Evolutionary conservation across 176 grass and related monocot genomes (phyloP).

Genomic region (Poa pratensis): DNA sequence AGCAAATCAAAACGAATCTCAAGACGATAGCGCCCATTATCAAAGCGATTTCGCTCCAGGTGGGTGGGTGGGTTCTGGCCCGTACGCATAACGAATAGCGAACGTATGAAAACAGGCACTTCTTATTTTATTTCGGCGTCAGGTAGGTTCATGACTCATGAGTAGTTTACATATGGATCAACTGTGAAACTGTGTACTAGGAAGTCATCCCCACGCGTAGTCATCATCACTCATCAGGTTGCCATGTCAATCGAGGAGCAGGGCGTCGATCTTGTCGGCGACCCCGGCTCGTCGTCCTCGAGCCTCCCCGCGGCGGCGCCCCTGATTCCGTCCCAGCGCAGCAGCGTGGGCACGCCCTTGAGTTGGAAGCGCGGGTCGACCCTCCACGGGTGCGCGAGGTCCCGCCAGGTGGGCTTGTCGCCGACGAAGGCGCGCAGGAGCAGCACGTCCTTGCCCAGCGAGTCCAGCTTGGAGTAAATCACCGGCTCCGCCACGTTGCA

Average conservation of each 20-base stretch:
- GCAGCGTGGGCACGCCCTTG: conserved; percentile 78
- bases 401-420: conserved; percentile 79
- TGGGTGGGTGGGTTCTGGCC: too few species aligned
- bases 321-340: conserved; percentile 63
- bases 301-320: conserved; percentile 58
- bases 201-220: too few species aligned
- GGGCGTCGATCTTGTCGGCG: conserved; percentile 61
- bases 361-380: conserved; percentile 73
- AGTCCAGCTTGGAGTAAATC: conserved; percentile 69
- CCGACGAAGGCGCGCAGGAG: conserved; percentile 86
- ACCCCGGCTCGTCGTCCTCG: conserved; percentile 74
- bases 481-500: conserved; percentile 96
- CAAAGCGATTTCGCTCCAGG: too few species aligned
- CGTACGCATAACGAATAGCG: too few species aligned
- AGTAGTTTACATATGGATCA: too few species aligned
- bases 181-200: too few species aligned
- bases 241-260: conserved; percentile 19
- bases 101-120: too few species aligned
- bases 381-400: conserved; percentile 75
- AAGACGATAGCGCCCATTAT: too few species aligned
- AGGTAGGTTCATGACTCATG: too few species aligned
- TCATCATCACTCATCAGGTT: too few species aligned
- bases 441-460: conserved; percentile 50
- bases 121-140: too few species aligned
- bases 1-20: too few species aligned